phyloP scores from a whole-genome alignment of 1,284 basidiomycete species.

The Cryptococcus sp. region DNA sequence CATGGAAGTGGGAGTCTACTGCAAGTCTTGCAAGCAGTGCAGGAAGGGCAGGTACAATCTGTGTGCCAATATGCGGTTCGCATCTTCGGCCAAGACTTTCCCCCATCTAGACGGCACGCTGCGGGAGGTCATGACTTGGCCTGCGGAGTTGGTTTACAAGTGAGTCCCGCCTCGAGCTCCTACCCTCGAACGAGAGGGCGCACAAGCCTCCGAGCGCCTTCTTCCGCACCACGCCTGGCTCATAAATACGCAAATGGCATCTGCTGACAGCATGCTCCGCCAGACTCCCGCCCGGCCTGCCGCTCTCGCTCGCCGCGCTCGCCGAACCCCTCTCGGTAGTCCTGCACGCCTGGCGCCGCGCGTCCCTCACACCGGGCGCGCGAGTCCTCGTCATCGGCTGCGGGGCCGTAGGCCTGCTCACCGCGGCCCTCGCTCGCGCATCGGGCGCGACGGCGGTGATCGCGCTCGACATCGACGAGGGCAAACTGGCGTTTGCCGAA shows the following conservation, averaged over 20 bases:
- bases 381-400: slow-evolving; percentile 85
- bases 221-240: too few relatives aligned
- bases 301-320: slow-evolving; percentile 77
- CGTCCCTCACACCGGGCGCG: slow-evolving; percentile 63
- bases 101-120: slow-evolving; percentile 93
- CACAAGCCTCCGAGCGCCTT: too few relatives aligned
- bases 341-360: slow-evolving; percentile 76
- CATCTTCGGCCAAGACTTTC: slow-evolving; percentile 83
- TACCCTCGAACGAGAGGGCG: background rate
- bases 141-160: slow-evolving; percentile 80
- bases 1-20: slow-evolving; percentile 89
- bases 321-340: slow-evolving; percentile 90
- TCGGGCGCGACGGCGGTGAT: slow-evolving; percentile 70
- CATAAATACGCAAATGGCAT: too few relatives aligned
- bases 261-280: too few relatives aligned
- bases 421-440: slow-evolving; percentile 74
- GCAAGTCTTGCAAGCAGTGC: slow-evolving; percentile 61
- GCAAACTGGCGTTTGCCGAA: slow-evolving; percentile 74
- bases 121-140: slow-evolving; percentile 84
- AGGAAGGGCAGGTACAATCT: slow-evolving; percentile 86
- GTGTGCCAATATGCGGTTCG: slow-evolving; percentile 82
- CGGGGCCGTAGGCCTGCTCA: slow-evolving; percentile 88
- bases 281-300: slow-evolving; percentile 74
- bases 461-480: slow-evolving; percentile 81
- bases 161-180: slow-evolving; percentile 57